Base-by-base conservation (phyloP, 2,329 filamentous ascomycete genomes). In the Curvularia sp. region DNA sequence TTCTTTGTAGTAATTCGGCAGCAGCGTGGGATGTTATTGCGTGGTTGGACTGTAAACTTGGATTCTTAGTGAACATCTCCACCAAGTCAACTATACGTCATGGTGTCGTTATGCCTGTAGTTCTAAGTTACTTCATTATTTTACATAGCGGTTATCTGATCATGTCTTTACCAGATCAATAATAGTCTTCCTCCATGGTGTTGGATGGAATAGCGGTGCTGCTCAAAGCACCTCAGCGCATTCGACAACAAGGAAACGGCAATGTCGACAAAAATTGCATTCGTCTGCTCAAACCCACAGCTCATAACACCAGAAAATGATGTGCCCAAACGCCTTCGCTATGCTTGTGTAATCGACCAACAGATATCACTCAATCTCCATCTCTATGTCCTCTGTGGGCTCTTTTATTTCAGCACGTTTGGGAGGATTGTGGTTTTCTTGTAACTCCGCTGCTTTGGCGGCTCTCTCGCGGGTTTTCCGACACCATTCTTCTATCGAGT, bases 401-500 rank as follows among this genome's bases (percentile, higher is more conserved):
- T 69, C 65, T 39, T 52, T 62, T 8, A 65, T 65, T 33, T 63
- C 57, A n/a, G 63, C 48, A 18, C 64, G 53, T 50, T 65, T 63
- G 3, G 60, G 57, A 6, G 57, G 57, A 38, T 68, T 67, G 42
- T 58, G 60, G 22, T 61, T 68, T 31, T 74, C 69, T 42, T 64
- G 61, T 18, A 61, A 57, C 39, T 72, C 65, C 24, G 70, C 67
- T 39, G 57, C 53, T 46, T 70, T 69, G 47, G 68, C 60, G n/a
- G 71, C 59, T 51, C 59, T 68, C 49, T 76, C 72, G 22, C 72
- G 67, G 1, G 65, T 75, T 48, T 64, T 71, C 15, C 67, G 70
- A 62, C 72, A 79, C 90, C 91, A 94, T 56, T 88, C 87, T 46
- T 84, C 81, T 46, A 94, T 84, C 58, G 84, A 90, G 50, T 86